A percentile compares a stretch with the other conserved stretches of the same genome.
Conservation (phyloP, 2,329 filamentous ascomycete species). For the Alternaria burnsii region DNA sequence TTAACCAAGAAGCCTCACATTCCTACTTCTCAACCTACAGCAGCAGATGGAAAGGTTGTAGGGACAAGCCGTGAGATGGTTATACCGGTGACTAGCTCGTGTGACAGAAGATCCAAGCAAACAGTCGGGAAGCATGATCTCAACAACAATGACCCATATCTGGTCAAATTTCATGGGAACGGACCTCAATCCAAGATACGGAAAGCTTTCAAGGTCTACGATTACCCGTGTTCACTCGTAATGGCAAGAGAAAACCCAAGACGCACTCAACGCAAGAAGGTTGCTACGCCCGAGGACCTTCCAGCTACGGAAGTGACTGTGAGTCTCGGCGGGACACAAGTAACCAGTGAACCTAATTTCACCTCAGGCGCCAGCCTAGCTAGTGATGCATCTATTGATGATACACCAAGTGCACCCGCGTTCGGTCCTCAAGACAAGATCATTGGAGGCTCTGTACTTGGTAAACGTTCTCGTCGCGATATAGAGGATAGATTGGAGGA, state of each 20-base stretch:
- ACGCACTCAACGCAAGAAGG: background rate
- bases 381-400: background rate
- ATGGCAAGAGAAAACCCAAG: background rate
- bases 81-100: background rate
- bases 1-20: background rate
- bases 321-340: background rate
- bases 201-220: background rate
- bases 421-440: too few relatives aligned
- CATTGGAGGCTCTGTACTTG: background rate
- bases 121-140: background rate
- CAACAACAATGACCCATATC: background rate
- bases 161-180: background rate
- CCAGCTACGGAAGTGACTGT: background rate
- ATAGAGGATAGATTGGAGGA: too few relatives aligned
- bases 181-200: background rate
- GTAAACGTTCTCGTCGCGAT: background rate
- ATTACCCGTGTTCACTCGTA: too few relatives aligned
- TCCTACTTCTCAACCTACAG: background rate
- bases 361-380: background rate
- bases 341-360: background rate
- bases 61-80: background rate
- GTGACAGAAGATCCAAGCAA: background rate
- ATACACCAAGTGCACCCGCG: fast-evolving
- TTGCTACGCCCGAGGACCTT: background rate
- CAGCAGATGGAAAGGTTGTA: background rate